A percentile compares a stretch with the other conserved stretches of the same genome.
These are phyloP conservation scores for Erysimum cheiranthoides DNA, from an alignment of 345 rosid genomes.

Conservation along the genomic window DNA sequence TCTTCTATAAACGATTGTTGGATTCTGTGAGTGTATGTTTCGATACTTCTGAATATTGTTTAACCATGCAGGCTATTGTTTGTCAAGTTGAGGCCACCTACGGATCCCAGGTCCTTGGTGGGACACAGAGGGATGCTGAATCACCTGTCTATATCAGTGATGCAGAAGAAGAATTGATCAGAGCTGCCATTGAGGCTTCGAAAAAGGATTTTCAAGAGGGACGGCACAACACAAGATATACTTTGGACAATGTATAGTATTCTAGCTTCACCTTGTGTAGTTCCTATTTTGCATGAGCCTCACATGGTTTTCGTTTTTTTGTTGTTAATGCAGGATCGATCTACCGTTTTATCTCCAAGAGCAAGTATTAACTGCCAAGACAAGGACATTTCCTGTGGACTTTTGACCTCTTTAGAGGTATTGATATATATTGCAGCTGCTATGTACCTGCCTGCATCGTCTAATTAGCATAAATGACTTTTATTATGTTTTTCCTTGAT, in stretches of 20 bases:
- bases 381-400: constrained; percentile 74
- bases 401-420: constrained; percentile 62
- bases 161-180: constrained; percentile 77
- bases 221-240: constrained; percentile 31
- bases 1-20: no score
- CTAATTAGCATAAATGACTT: constrained; percentile 34
- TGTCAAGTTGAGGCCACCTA: no score
- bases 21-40: no score
- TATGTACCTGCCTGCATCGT: constrained; percentile 36
- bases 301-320: not conserved
- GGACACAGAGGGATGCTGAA: constrained; percentile 44
- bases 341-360: constrained; percentile 45
- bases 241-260: constrained; percentile 28
- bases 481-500: constrained; percentile 24
- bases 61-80: no score
- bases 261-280: constrained; percentile 16
- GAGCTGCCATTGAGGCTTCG: constrained; percentile 88
- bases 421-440: constrained; percentile 27
- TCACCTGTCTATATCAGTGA: constrained; percentile 44
- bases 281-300: constrained; percentile 24
- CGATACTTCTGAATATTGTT: no score
- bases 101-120: constrained; percentile 44
- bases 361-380: constrained; percentile 60
- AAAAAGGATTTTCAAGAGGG: constrained; percentile 55
- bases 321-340: constrained; percentile 54